These are phyloP conservation scores for Arctostaphylos glauca DNA, from an alignment of 148 eudicot genomes.

Conservation along the genomic window DNA sequence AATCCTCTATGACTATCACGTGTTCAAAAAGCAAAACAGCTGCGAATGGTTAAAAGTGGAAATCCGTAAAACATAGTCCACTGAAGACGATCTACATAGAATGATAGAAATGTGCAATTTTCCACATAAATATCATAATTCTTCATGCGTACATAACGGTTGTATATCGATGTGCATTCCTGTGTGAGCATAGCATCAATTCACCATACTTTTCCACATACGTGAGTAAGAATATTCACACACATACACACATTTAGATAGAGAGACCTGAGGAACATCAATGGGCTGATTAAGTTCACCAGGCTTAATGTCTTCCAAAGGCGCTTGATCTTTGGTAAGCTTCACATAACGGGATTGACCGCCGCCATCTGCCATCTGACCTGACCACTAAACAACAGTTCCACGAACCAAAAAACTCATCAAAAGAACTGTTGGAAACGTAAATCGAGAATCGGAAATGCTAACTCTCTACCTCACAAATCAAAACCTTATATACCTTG, in stretches of 20 bases:
- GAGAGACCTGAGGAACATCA: constrained; percentile 76
- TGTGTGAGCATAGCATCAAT: not conserved
- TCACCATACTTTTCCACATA: no score
- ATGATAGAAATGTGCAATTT: not conserved
- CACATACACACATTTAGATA: not conserved
- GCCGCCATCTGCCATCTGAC: constrained; percentile 54
- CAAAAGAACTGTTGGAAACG: not conserved
- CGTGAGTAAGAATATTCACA: no score
- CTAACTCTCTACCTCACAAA: not conserved
- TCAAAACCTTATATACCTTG: not conserved
- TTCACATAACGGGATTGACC: constrained; percentile 66
- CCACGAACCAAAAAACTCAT: not conserved
- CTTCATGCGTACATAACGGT: not conserved
- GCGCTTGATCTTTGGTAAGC: constrained; percentile 71
- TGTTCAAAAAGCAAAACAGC: not conserved
- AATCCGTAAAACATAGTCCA: no score
- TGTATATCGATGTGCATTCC: not conserved
- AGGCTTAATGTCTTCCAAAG: constrained; percentile 64
- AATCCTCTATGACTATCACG: not conserved
- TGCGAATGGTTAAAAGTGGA: not conserved
- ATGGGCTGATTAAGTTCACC: constrained; percentile 98
- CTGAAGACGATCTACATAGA: not conserved
- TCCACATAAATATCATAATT: not conserved
- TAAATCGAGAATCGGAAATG: not conserved
- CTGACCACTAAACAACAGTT: not conserved